A percentile compares a stretch with the other conserved stretches of the same genome.
These are phyloP conservation scores for Pezicula rhizophila DNA, from an alignment of 2,329 filamentous ascomycete species.

Conservation along the genomic window DNA sequence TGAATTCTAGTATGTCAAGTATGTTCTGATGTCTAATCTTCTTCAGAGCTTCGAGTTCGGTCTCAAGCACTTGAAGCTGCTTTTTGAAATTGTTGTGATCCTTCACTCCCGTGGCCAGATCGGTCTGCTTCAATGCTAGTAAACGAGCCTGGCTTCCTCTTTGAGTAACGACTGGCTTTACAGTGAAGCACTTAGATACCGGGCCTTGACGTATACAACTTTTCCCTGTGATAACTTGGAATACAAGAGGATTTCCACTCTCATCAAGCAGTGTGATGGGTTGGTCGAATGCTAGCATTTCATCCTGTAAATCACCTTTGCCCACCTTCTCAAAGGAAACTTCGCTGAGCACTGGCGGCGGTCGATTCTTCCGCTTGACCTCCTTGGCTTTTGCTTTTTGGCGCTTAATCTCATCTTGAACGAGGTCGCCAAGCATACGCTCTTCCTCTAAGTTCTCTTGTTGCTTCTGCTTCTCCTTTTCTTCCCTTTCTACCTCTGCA, in stretches of 20 bases:
- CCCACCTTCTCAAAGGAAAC: conserved; percentile 17
- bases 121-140: conserved; percentile 67
- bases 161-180: conserved; percentile 56
- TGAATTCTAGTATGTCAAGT: conserved; percentile 75
- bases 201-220: conserved; percentile 59
- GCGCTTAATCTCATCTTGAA: conserved; percentile 65
- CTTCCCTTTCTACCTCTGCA: conserved; percentile 42
- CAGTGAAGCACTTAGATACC: conserved; percentile 64
- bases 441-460: conserved; percentile 63
- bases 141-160: conserved; percentile 47
- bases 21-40: conserved; percentile 70
- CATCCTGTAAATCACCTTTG: conserved; percentile 26
- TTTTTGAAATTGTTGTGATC: conserved; percentile 64
- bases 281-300: conserved; percentile 58
- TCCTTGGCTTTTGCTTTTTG: conserved; percentile 61
- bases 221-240: conserved; percentile 66
- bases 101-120: conserved; percentile 49
- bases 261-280: conserved; percentile 57
- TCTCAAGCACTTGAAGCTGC: conserved; percentile 70
- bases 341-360: conserved; percentile 18
- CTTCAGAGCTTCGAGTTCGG: conserved; percentile 69
- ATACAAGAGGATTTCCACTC: conserved; percentile 57
- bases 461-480: conserved; percentile 39
- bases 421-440: conserved; percentile 61
- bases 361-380: conserved; percentile 53